Percentiles rank a stretch among this genome's conserved stretches.
phyloP scores from a whole-genome alignment of 2,329 filamentous ascomycete genomes.

The Pseudogymnoascus sp. region DNA sequence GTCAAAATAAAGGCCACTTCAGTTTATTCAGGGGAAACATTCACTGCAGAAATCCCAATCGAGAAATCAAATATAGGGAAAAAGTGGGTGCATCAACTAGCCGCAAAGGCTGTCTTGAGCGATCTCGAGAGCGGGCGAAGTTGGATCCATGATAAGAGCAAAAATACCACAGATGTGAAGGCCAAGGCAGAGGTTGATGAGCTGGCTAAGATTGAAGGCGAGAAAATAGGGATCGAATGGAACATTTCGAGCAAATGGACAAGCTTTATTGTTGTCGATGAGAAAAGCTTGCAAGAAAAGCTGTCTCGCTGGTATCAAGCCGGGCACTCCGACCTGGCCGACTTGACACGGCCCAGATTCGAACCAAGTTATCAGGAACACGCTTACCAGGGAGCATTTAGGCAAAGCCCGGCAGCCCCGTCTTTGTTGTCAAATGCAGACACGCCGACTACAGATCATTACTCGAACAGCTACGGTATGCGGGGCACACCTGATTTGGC shows the following conservation, averaged over 20 bases:
- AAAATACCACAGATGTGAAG: constrained; percentile 36
- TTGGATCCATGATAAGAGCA: constrained; percentile 47
- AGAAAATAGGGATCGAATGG: constrained; percentile 55
- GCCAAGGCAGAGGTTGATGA: constrained; percentile 40
- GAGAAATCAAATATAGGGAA: background rate
- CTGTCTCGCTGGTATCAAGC: constrained; percentile 5
- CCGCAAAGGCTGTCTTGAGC: constrained; percentile 56
- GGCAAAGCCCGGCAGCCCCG: background rate
- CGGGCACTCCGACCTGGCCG: background rate
- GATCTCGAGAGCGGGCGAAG: constrained; percentile 65
- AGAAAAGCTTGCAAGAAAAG: constrained; percentile 20
- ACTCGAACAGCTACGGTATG: too few relatives aligned
- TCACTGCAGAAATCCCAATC: constrained; percentile 3
- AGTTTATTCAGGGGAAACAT: background rate
- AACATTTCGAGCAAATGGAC: constrained; percentile 63
- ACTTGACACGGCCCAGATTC: background rate
- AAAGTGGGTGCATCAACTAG: constrained; percentile 52
- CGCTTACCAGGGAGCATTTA: background rate
- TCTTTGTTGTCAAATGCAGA: too few relatives aligned
- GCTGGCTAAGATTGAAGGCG: constrained; percentile 57
- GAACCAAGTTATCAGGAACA: background rate
- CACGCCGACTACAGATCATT: too few relatives aligned
- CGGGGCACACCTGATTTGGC: too few relatives aligned
- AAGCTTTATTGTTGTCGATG: constrained; percentile 61
- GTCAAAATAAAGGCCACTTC: constrained; percentile 7